Conservation (phyloP, 2,329 filamentous ascomycete genomes). For the Alternaria triticina region DNA sequence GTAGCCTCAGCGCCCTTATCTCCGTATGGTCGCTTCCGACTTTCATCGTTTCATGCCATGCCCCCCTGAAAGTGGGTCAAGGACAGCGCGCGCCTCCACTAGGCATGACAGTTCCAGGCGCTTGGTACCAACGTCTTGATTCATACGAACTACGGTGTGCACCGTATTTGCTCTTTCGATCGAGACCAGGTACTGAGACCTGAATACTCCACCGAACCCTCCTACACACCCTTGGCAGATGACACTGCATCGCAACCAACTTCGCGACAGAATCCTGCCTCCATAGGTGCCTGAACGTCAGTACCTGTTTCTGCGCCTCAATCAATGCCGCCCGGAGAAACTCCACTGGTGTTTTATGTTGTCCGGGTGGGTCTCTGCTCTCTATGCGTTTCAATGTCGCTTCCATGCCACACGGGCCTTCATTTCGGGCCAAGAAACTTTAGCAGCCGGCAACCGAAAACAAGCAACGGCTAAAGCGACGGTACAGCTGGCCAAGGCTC, state of each 20-base stretch:
- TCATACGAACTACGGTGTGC: background rate
- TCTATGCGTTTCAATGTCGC: background rate
- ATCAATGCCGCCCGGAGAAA: background rate
- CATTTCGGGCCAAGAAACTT: background rate
- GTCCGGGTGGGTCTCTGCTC: background rate
- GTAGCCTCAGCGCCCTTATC: background rate
- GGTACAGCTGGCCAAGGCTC: background rate
- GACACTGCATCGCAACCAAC: background rate
- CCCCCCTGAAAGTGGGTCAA: background rate
- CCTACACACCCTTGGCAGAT: background rate
- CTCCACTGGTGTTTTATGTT: background rate
- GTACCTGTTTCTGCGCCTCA: background rate
- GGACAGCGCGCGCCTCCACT: conserved; percentile 8
- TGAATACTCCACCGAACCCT: background rate
- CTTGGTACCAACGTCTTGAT: background rate
- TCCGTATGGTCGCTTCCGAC: conserved; percentile 6
- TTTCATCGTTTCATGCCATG: conserved; percentile 4
- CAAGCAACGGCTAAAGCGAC: background rate
- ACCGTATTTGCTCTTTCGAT: background rate
- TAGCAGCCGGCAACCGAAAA: background rate
- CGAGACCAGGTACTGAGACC: background rate
- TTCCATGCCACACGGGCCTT: background rate
- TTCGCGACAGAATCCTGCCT: too few species aligned
- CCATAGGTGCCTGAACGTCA: background rate
- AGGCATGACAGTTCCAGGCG: background rate